phyloP scores from a whole-genome alignment of 352 stramenopile genomes.

The Phytophthora foliorum region DNA sequence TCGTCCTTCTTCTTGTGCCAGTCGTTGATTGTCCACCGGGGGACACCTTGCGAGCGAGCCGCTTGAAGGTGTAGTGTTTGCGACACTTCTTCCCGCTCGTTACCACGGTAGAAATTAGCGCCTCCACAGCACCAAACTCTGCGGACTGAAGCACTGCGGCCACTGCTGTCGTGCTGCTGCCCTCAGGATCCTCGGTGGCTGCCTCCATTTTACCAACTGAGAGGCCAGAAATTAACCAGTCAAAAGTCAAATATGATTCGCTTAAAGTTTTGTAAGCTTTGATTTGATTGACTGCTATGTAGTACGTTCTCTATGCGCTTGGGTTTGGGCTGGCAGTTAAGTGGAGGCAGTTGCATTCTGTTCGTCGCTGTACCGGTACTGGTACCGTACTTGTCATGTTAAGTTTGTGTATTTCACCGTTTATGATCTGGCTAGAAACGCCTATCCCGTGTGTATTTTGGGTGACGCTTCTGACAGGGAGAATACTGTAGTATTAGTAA shows the following conservation, averaged over 20 bases:
- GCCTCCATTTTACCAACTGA: not conserved
- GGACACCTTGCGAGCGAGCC: not conserved
- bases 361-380: not conserved
- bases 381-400: no score
- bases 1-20: not conserved
- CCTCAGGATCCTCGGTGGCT: no score
- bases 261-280: no score
- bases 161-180: no score
- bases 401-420: no score
- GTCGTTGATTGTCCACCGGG: not conserved
- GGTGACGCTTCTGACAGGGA: no score
- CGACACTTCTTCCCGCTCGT: not conserved
- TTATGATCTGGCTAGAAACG: no score
- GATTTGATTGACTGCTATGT: no score
- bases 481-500: no score
- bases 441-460: no score
- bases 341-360: not conserved
- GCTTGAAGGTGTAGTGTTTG: conserved; percentile 6
- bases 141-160: not conserved
- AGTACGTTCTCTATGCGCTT: no score
- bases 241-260: no score
- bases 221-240: not conserved
- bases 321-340: not conserved
- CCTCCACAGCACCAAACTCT: not conserved
- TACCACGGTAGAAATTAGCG: not conserved